A percentile compares a stretch with the other conserved stretches of the same genome.
These are phyloP conservation scores for Theileria equi DNA, from an alignment of 169 alveolate genomes.

Conservation along the genomic window DNA sequence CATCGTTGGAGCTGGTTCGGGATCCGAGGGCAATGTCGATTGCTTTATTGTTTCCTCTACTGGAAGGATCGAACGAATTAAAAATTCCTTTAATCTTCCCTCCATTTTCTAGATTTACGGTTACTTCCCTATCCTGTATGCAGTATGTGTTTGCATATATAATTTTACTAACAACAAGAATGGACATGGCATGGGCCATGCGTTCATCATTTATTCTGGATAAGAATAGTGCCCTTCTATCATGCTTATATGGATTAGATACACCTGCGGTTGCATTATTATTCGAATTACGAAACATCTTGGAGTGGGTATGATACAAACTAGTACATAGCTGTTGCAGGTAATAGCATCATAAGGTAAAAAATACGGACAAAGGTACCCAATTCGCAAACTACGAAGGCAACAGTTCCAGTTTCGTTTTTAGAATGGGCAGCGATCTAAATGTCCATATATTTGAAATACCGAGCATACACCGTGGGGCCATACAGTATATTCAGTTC, in stretches of 20 bases:
- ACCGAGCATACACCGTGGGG: no score
- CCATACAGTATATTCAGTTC: no score
- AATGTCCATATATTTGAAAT: no score
- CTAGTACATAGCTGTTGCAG: no score
- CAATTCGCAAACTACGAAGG: no score
- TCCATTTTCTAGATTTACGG: slow-evolving; percentile 39
- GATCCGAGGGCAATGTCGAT: slow-evolving; percentile 42
- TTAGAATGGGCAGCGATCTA: no score
- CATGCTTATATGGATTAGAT: slow-evolving; percentile 5
- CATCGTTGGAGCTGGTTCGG: slow-evolving; percentile 4
- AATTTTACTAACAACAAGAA: slow-evolving; percentile 12
- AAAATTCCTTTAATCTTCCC: slow-evolving; percentile 20
- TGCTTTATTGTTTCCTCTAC: slow-evolving; percentile 14
- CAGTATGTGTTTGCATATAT: not conserved
- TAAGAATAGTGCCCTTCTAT: not conserved
- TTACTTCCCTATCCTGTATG: slow-evolving; percentile 49
- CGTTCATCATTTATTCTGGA: slow-evolving; percentile 51
- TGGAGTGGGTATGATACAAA: no score
- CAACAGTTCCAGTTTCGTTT: no score
- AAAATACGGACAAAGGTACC: no score
- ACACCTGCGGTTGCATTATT: not conserved
- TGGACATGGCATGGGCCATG: slow-evolving; percentile 47
- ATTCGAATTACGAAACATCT: slow-evolving; percentile 10
- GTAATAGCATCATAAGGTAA: no score
- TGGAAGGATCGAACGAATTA: slow-evolving; percentile 35